Evolutionary conservation across 805 yeast species (phyloP), one percentile per base, ranked within the genome.

Genomic region (Scheffersomyces coipomensis): DNA sequence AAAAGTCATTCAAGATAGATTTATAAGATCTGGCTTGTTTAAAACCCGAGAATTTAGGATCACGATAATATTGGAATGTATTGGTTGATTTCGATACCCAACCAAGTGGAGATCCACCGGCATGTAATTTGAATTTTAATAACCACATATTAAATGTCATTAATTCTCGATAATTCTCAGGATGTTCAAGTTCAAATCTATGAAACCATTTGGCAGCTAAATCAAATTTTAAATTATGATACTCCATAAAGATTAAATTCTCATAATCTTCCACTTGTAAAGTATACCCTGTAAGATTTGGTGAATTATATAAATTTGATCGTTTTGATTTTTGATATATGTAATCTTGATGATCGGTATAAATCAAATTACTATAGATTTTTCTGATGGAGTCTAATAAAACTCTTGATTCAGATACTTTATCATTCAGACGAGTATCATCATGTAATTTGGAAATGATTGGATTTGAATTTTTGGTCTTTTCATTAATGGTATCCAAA

Each of bases 201-300:
- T 51, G 56, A 41, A 66, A 64, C 73, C 74, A 69, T 37, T 53
- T 55, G 3, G 64, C 52, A 3, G 70, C 73, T 46, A 68, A 56
- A 48, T 69, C 75, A 27, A 62, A 43, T 41, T 67, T 68, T n/a
- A 42, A 44, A 48, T 64, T 68, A 38, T 49, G 44, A 36, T 60
- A 48, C 45, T 69, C 75, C 37, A 68, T 49, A 31, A 36, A 16
- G 15, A 68, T 58, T 43, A 70, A 51, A 47, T 66, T 69, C 43
- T 69, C 74, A 44, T 56, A 67, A 49, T 70, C 75, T 3, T 40
- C 39, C 2, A 51, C 42, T 2, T 44, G 37, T 21, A 64, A 43
- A 23, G 36, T 38, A 34, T 49, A 49, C 4, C 32, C 41, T 5
- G 52, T 41, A 15, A 44, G 34, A 4, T 40, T 19, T 10, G 34